Percentiles rank a stretch among this genome's conserved stretches.
Conservation (phyloP, 768 basidiomycete genomes). For the Kondoa subrosea region DNA sequence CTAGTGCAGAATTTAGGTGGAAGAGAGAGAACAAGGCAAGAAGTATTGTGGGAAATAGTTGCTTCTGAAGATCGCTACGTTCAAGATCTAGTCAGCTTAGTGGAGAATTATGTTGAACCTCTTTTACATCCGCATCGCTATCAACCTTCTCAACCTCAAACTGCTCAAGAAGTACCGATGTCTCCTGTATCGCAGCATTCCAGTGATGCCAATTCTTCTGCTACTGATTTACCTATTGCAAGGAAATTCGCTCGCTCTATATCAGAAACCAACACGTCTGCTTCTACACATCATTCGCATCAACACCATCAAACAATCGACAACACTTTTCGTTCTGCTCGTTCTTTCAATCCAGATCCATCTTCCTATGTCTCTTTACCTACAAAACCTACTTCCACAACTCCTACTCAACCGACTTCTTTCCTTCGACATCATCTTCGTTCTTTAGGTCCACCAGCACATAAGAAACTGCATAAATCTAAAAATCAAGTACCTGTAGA, state of each 20-base stretch:
- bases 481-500: constrained; percentile 36
- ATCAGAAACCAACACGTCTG: constrained; percentile 2
- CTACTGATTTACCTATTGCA: constrained; percentile 18
- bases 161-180: background rate
- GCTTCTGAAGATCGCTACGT: constrained; percentile 29
- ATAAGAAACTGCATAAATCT: constrained; percentile 17
- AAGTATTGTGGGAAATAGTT: constrained; percentile 31
- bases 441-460: constrained; percentile 9
- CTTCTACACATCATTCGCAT: too few species aligned
- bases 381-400: constrained; percentile 7
- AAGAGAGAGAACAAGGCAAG: constrained; percentile 29
- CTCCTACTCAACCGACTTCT: too few species aligned
- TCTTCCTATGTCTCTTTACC: background rate
- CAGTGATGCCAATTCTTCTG: constrained; percentile 2
- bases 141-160: background rate
- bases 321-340: background rate
- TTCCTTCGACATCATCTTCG: constrained; percentile 19
- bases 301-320: background rate
- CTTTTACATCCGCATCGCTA: constrained; percentile 21
- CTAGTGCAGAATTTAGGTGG: constrained; percentile 27
- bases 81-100: constrained; percentile 23
- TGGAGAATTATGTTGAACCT: constrained; percentile 24
- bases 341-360: background rate
- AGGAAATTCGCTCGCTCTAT: constrained; percentile 11
- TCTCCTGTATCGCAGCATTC: background rate